phyloP scores from a whole-genome alignment of 192 early-diverging fungal species.

The Coemansia sp. region DNA sequence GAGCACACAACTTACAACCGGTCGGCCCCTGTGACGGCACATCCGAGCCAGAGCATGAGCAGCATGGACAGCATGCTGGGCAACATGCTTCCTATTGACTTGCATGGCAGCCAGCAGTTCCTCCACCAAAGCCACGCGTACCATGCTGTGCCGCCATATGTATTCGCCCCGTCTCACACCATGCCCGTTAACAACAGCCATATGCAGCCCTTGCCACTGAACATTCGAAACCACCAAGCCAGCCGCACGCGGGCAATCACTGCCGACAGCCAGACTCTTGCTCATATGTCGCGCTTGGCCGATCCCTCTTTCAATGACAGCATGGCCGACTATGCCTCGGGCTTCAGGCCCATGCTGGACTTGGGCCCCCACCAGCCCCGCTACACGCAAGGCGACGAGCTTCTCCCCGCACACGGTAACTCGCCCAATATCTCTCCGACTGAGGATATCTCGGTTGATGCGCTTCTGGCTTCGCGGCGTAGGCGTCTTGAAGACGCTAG shows the following conservation, averaged over 20 bases:
- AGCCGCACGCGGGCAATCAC: constrained; percentile 32
- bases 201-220: not conserved
- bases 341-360: constrained; percentile 2
- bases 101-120: constrained; percentile 17
- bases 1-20: constrained; percentile 4
- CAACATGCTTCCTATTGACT: constrained; percentile 26
- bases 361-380: not conserved
- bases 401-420: not conserved
- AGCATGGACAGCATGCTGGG: constrained; percentile 18
- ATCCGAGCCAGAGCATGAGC: not conserved
- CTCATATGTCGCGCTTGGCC: not conserved
- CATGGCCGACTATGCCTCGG: constrained; percentile 2
- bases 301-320: constrained; percentile 3
- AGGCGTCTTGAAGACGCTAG: constrained; percentile 49
- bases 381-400: not conserved
- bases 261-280: constrained; percentile 28
- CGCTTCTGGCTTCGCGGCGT: constrained; percentile 41
- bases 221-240: not conserved
- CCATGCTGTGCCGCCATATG: constrained; percentile 9
- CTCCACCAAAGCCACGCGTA: constrained; percentile 17
- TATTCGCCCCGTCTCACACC: not conserved
- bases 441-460: constrained; percentile 30
- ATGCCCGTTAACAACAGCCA: constrained; percentile 6
- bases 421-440: not conserved
- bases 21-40: not conserved